Conservation (phyloP, 1,139 yeast species). For the Pichia norvegensis region DNA sequence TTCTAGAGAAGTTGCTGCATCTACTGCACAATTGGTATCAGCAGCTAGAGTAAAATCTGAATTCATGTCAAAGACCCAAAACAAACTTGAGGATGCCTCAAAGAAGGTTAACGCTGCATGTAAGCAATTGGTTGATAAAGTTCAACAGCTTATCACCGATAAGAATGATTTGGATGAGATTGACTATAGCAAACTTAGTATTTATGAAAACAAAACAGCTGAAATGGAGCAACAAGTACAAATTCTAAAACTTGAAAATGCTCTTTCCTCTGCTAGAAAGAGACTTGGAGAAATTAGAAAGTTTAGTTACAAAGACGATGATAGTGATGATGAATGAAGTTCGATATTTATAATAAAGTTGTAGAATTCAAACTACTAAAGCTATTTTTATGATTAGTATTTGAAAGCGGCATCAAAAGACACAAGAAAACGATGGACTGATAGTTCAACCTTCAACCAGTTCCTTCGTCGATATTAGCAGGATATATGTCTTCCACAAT, state of each 20-base stretch:
- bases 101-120: constrained; percentile 69
- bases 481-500: constrained; percentile 20
- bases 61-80: constrained; percentile 71
- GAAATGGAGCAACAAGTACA: constrained; percentile 96
- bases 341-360: too few relatives aligned
- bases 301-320: constrained; percentile 59
- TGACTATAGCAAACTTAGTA: constrained; percentile 63
- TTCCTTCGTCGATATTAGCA: constrained; percentile 8
- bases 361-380: too few relatives aligned
- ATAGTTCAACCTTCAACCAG: too few relatives aligned
- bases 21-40: constrained; percentile 88
- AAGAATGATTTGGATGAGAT: constrained; percentile 34
- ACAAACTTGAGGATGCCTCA: constrained; percentile 61
- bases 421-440: too few relatives aligned
- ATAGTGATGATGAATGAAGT: constrained; percentile 47
- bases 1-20: constrained; percentile 86
- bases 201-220: constrained; percentile 76
- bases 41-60: constrained; percentile 86
- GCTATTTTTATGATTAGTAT: too few relatives aligned
- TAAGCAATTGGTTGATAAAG: constrained; percentile 60
- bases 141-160: constrained; percentile 25
- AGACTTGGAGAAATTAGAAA: constrained; percentile 80
- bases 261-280: constrained; percentile 64
- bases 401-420: too few relatives aligned
- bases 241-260: constrained; percentile 74